Evolutionary conservation across 495 filamentous ascomycete species (phyloP).

Genomic region (Penicillium diatomitis): DNA sequence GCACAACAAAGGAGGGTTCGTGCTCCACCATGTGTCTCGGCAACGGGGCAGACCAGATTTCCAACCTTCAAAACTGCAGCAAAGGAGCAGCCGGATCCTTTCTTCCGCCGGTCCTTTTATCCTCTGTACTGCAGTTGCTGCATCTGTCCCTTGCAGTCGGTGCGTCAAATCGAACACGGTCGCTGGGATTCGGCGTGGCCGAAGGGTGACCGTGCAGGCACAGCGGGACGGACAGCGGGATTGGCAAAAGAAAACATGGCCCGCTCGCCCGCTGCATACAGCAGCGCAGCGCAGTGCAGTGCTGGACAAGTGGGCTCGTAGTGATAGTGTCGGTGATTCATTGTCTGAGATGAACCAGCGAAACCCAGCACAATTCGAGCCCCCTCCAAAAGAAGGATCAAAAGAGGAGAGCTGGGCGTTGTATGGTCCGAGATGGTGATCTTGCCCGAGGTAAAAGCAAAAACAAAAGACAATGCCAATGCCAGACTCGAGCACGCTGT

Average conservation of each 20-base stretch:
- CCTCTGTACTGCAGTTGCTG: conserved; percentile 3
- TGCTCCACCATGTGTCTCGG: conserved; percentile 11
- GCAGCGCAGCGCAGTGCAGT: neutral
- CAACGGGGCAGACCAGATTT: conserved; percentile 2
- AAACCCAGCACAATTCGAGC: too few species aligned
- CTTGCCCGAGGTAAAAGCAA: too few species aligned
- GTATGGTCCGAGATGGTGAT: too few species aligned
- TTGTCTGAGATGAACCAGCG: too few species aligned
- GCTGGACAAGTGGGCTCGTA: too few species aligned
- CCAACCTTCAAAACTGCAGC: neutral
- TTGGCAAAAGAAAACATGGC: conserved; percentile 1
- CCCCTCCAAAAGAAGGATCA: too few species aligned
- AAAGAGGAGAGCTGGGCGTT: too few species aligned
- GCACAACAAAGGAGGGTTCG: neutral
- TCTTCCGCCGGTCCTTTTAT: conserved; percentile 8
- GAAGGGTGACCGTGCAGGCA: conserved; percentile 8
- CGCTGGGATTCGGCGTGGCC: conserved; percentile 2
- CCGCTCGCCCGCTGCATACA: conserved; percentile 5
- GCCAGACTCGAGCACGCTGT: too few species aligned
- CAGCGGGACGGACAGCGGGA: conserved; percentile 8
- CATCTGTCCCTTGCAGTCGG: conserved; percentile 14
- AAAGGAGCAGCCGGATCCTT: too few species aligned
- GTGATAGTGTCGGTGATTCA: too few species aligned
- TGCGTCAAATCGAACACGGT: conserved; percentile 3
- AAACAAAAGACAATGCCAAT: too few species aligned